Evolutionary conservation across 257 asterid species (phyloP).

Genomic region (Rhazya stricta): DNA sequence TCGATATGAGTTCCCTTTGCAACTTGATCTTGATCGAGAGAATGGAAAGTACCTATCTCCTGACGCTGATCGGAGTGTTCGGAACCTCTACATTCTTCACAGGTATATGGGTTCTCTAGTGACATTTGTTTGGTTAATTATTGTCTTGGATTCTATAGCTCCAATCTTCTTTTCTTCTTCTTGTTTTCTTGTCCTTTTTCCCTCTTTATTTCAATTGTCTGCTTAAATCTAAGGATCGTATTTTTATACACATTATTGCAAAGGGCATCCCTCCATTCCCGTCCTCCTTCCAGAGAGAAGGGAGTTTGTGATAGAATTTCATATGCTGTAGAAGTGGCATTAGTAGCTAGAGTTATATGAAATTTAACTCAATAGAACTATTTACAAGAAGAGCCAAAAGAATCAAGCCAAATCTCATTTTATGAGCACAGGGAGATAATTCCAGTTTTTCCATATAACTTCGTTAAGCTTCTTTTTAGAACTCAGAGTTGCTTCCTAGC

Average conservation of each 20-base stretch:
- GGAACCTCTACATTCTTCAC: conserved; percentile 82
- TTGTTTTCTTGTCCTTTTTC: background rate
- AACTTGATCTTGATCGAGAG: conserved; percentile 90
- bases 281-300: background rate
- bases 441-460: background rate
- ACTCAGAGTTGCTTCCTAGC: background rate
- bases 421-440: background rate
- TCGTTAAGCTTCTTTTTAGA: background rate
- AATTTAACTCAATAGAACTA: background rate
- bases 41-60: conserved; percentile 78
- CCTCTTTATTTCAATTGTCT: background rate
- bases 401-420: background rate
- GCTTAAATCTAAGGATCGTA: background rate
- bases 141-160: background rate
- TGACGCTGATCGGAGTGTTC: conserved; percentile 72
- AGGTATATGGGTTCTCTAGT: conserved; percentile 43
- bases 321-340: background rate
- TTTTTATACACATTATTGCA: background rate
- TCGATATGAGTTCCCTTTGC: conserved; percentile 85
- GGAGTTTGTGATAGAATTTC: background rate
- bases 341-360: background rate
- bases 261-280: background rate
- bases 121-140: conserved; percentile 7
- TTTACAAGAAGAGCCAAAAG: background rate
- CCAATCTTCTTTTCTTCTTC: background rate